Base-by-base conservation (phyloP, 2,329 filamentous ascomycete genomes). In the Colletotrichum destructivum region DNA sequence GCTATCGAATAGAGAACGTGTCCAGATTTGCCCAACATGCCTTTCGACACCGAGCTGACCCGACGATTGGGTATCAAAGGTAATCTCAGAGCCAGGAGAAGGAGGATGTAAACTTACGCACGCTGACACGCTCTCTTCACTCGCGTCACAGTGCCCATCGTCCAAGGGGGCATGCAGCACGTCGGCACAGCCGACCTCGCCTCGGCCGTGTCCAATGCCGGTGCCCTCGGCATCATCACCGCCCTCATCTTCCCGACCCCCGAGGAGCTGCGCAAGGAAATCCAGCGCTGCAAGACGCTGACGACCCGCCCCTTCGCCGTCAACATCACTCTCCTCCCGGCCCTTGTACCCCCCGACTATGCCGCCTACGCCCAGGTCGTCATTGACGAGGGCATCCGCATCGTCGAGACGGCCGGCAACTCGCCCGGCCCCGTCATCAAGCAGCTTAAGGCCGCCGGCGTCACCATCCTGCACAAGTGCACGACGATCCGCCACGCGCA, bases 381-480 rank as follows among this genome's bases (percentile, higher is more conserved):
- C 79, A 95, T 99, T 79, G 95, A 98, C 79, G 95, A 98, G 85
- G 95, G 95, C 69, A 88, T 98, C 83, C 90, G 89, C 75, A 92
- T 98, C 73, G 96, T 98, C 76, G 96, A 98, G 85, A 98, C 95
- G 3, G 95, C 95, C 1, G 95, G 95, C 65, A 97, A 97, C 86
- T 87, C 84, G 62, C 96, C 96, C 0, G 96, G 95, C 1, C 95
- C 95, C 4, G 92, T 99, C 74, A 98, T 99, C 82, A 87, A 90
- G 80, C 90, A 94, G 86, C 88, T 99, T 66, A 99, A 98, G 85
- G 89, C 89, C 73, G 93, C 92, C 7, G 91, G 90, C 68, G 89
- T 90, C 78, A 96, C 89, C 67, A 91, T 99, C 77, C 86, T 99
- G 68, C 96, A 99, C 89, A 99, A 99, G 86, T 98, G 96, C 87